These are phyloP conservation scores for Macrophomina phaseolina DNA, from an alignment of 2,329 filamentous ascomycete genomes.

Conservation along the genomic window DNA sequence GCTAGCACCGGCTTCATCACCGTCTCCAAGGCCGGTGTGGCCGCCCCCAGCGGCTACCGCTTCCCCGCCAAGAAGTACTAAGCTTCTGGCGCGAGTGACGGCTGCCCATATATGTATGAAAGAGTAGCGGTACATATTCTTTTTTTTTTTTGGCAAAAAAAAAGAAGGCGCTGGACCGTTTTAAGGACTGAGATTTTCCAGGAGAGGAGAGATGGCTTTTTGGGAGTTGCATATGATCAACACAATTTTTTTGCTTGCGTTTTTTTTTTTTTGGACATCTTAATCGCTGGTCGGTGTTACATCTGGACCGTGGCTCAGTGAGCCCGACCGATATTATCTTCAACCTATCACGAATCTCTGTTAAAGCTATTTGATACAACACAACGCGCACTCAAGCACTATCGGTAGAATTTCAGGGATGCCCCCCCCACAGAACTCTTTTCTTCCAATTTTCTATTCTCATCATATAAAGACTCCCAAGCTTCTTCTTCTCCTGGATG, in stretches of 20 bases:
- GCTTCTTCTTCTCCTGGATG: neutral
- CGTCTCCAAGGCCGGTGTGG: constrained; percentile 18
- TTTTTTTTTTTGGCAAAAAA: neutral
- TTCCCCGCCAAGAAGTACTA: constrained; percentile 21
- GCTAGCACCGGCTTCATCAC: constrained; percentile 23
- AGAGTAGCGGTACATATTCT: constrained; percentile 5
- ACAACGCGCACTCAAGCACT: neutral
- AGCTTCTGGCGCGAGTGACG: neutral
- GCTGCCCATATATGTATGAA: constrained; percentile 21
- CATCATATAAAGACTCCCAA: neutral
- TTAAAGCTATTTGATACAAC: constrained; percentile 18
- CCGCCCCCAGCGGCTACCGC: constrained; percentile 25
- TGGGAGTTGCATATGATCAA: neutral
- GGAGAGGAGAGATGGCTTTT: neutral
- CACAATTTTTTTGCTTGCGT: neutral
- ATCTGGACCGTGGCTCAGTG: constrained; percentile 22
- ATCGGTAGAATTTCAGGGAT: constrained; percentile 24
- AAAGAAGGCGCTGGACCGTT: constrained; percentile 18
- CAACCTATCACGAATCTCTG: neutral
- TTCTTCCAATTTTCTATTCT: neutral
- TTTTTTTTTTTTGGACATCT: neutral
- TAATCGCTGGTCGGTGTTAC: constrained; percentile 25
- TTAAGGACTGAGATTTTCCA: neutral
- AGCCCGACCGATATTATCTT: constrained; percentile 21
- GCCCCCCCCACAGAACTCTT: neutral